These are phyloP conservation scores for Phytophthora multivora DNA, from an alignment of 352 stramenopile genomes.

Conservation along the genomic window DNA sequence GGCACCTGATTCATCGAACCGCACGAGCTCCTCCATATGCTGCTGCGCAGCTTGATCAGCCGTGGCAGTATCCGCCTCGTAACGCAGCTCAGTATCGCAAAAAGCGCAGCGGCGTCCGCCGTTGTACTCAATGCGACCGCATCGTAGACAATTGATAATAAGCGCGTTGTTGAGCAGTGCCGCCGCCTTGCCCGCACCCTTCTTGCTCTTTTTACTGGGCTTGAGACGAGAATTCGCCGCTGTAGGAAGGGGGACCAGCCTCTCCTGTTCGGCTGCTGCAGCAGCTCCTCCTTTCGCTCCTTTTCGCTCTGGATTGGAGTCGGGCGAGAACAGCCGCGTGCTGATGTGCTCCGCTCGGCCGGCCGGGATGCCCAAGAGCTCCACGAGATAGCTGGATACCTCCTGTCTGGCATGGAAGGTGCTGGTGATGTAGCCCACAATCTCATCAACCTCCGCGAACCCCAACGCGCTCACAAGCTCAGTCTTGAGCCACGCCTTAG, in stretches of 20 bases:
- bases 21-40: conserved; percentile 65
- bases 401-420: conserved; percentile 55
- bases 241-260: conserved; percentile 46
- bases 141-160: conserved; percentile 77
- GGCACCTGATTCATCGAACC: conserved; percentile 47
- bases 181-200: conserved; percentile 12
- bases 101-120: conserved; percentile 55
- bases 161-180: conserved; percentile 52
- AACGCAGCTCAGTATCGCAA: conserved; percentile 61
- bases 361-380: conserved; percentile 64
- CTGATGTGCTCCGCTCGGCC: conserved; percentile 55
- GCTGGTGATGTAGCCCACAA: conserved; percentile 56
- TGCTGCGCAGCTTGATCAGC: conserved; percentile 43
- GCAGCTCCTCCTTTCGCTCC: conserved; percentile 1
- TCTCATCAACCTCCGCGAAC: conserved; percentile 77
- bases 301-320: not conserved
- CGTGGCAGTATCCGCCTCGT: conserved; percentile 42
- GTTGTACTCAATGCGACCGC: conserved; percentile 72
- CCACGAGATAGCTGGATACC: conserved; percentile 61
- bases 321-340: conserved; percentile 42
- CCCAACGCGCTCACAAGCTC: conserved; percentile 68
- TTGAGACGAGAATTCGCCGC: conserved; percentile 57
- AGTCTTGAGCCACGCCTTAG: conserved; percentile 54
- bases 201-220: conserved; percentile 45
- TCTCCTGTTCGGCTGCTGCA: conserved; percentile 22